Conservation (phyloP, 768 basidiomycete species). For the Hydnomerulius pinastri region DNA sequence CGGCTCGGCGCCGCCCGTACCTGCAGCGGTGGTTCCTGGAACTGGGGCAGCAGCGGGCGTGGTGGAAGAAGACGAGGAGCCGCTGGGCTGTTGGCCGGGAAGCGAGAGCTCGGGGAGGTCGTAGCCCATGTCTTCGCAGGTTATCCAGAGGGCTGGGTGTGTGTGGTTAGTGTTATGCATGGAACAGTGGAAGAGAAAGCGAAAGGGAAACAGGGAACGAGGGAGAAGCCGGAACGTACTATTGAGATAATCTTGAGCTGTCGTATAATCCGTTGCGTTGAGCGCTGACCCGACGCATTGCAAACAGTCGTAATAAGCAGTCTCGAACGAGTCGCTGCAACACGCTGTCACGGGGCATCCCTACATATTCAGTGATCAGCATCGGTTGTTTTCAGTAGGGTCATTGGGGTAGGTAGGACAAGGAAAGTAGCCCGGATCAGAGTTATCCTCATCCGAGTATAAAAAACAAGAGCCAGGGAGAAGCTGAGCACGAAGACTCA, state of each 20-base stretch:
- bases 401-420: neutral
- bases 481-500: constrained; percentile 9
- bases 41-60: neutral
- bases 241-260: constrained; percentile 35
- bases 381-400: neutral
- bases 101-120: constrained; percentile 23
- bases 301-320: constrained; percentile 43
- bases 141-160: constrained; percentile 26
- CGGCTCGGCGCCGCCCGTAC: too few species aligned
- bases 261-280: constrained; percentile 28
- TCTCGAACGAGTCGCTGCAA: constrained; percentile 42
- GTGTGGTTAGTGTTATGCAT: neutral
- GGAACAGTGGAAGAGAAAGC: neutral
- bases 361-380: constrained; percentile 10
- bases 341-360: constrained; percentile 35
- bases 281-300: constrained; percentile 36
- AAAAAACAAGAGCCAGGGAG: neutral
- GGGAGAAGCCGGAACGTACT: constrained; percentile 25
- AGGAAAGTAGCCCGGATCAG: too few species aligned
- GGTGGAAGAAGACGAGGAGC: constrained; percentile 2
- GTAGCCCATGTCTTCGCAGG: constrained; percentile 29
- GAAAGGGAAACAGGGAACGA: neutral
- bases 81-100: constrained; percentile 25
- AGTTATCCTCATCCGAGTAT: too few species aligned
- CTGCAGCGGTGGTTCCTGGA: too few species aligned